These are phyloP conservation scores for Furcasterigmium furcatum DNA, from an alignment of 2,329 filamentous ascomycete species.

Conservation along the genomic window DNA sequence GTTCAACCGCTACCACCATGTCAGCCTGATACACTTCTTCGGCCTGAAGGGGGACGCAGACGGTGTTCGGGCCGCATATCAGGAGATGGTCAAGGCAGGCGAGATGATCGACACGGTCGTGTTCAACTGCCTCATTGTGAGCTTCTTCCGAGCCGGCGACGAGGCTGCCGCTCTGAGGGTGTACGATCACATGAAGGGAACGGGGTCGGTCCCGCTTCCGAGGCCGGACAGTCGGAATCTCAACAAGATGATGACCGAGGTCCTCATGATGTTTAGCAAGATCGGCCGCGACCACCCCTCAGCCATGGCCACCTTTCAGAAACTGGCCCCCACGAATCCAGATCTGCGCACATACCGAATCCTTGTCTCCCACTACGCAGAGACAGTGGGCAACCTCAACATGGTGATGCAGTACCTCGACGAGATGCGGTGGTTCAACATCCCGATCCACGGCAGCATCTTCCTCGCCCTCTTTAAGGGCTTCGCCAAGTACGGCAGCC, in stretches of 20 bases:
- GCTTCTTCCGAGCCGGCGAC: slow-evolving; percentile 75
- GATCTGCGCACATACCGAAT: slow-evolving; percentile 78
- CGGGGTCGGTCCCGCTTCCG: slow-evolving; percentile 37
- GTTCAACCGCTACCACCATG: slow-evolving; percentile 77
- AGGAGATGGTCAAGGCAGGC: slow-evolving; percentile 76
- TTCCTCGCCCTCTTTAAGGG: slow-evolving; percentile 82
- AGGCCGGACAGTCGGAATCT: slow-evolving; percentile 43
- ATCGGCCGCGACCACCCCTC: slow-evolving; percentile 53
- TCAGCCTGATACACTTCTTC: slow-evolving; percentile 79
- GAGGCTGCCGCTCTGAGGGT: slow-evolving; percentile 73
- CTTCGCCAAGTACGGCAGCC: slow-evolving; percentile 70
- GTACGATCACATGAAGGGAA: slow-evolving; percentile 78
- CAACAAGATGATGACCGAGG: slow-evolving; percentile 47
- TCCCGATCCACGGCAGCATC: slow-evolving; percentile 71
- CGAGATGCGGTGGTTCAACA: slow-evolving; percentile 71
- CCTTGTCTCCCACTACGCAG: slow-evolving; percentile 71
- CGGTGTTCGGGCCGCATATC: slow-evolving; percentile 74
- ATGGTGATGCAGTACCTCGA: slow-evolving; percentile 68
- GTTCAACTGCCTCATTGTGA: slow-evolving; percentile 81
- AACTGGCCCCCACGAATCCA: slow-evolving; percentile 63
- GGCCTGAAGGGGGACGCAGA: slow-evolving; percentile 72
- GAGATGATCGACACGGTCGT: slow-evolving; percentile 86
- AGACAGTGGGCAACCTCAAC: slow-evolving; percentile 65
- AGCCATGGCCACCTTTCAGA: slow-evolving; percentile 54
- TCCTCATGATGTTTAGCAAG: slow-evolving; percentile 55